A percentile compares a stretch with the other conserved stretches of the same genome.
Evolutionary conservation across 179 eudicot genomes (phyloP).

Genomic region (Amaranthus tricolor): DNA sequence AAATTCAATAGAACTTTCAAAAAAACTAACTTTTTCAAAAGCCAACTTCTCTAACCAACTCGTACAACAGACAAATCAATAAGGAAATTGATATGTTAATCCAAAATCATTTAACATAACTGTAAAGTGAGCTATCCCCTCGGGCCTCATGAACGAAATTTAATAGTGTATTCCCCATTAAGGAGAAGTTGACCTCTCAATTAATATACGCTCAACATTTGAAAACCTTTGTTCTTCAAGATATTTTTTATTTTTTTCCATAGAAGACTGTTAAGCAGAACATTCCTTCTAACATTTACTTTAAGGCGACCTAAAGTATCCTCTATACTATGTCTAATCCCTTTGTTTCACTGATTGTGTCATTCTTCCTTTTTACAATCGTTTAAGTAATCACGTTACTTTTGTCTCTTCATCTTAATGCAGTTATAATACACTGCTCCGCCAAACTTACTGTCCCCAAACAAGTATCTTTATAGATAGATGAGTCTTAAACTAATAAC

Average conservation of each 20-base stretch:
- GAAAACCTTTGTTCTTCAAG: too few species aligned
- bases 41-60: not conserved
- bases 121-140: not conserved
- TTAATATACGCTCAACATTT: too few species aligned
- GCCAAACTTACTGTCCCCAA: too few species aligned
- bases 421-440: too few species aligned
- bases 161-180: too few species aligned
- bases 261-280: not conserved
- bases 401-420: too few species aligned
- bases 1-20: not conserved
- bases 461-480: not conserved
- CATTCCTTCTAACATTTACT: not conserved
- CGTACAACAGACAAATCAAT: not conserved
- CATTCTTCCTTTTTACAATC: too few species aligned
- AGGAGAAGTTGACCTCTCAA: too few species aligned
- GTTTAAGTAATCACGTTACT: too few species aligned
- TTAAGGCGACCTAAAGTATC: not conserved
- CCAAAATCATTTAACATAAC: not conserved
- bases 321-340: not conserved
- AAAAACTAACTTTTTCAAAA: not conserved
- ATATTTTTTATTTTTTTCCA: too few species aligned
- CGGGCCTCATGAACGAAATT: too few species aligned
- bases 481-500: not conserved
- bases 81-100: not conserved
- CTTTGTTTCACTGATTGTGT: not conserved